phyloP scores from a whole-genome alignment of 2,329 filamentous ascomycete species.

The Helotiales sp. region DNA sequence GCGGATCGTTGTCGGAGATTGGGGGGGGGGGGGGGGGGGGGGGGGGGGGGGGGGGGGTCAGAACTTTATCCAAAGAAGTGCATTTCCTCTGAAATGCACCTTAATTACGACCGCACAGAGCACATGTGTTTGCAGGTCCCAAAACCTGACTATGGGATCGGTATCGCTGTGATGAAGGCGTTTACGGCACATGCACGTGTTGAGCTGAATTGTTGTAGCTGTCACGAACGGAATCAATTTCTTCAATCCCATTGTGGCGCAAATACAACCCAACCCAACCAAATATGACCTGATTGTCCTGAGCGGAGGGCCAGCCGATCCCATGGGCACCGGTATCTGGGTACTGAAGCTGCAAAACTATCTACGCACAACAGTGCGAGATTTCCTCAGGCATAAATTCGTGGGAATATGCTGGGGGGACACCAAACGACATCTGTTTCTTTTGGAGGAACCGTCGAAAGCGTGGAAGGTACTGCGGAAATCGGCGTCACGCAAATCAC shows the following conservation, averaged over 20 bases:
- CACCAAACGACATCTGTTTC: slow-evolving; percentile 50
- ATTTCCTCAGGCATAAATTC: slow-evolving; percentile 44
- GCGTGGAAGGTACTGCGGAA: slow-evolving; percentile 47
- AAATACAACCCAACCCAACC: slow-evolving; percentile 44
- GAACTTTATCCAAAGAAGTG: not conserved
- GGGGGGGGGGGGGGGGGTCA: not conserved
- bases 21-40: no score
- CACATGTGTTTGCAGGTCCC: not conserved
- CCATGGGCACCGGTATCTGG: slow-evolving; percentile 48
- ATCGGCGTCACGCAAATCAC: slow-evolving; percentile 47
- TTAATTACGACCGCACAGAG: not conserved
- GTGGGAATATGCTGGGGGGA: slow-evolving; percentile 52
- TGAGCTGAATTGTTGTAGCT: not conserved
- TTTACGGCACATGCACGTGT: not conserved
- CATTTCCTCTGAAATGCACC: not conserved
- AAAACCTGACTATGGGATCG: not conserved
- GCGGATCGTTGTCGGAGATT: not conserved
- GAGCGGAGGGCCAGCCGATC: slow-evolving; percentile 51
- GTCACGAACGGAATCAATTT: slow-evolving; percentile 28
- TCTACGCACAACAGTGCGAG: slow-evolving; percentile 42
- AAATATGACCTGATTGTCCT: slow-evolving; percentile 51
- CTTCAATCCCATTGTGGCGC: slow-evolving; percentile 39
- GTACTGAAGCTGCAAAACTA: slow-evolving; percentile 50
- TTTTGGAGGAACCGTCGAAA: slow-evolving; percentile 47
- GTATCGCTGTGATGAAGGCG: not conserved